phyloP scores from a whole-genome alignment of 129 eudicot genomes.

The Centaurea solstitialis region DNA sequence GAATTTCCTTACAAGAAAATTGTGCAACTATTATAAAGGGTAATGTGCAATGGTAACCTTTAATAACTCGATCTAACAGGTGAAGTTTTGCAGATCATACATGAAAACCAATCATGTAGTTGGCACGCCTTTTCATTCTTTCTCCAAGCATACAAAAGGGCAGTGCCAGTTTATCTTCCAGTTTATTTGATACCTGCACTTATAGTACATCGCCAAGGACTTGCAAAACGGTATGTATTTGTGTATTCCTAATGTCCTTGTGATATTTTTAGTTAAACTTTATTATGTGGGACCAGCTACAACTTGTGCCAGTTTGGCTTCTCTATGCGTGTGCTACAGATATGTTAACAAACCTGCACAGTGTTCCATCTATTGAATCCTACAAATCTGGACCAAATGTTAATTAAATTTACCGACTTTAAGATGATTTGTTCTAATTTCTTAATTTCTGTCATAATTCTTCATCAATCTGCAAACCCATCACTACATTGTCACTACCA shows the following conservation, averaged over 20 bases:
- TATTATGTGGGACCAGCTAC: not conserved
- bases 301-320: not conserved
- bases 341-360: not conserved
- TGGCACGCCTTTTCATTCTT: slow-evolving; percentile 81
- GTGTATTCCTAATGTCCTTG: slow-evolving; percentile 2
- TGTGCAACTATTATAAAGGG: not conserved
- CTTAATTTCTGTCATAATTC: not conserved
- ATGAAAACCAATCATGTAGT: slow-evolving; percentile 86
- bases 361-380: not conserved
- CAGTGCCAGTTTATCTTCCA: slow-evolving; percentile 96
- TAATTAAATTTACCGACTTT: not conserved
- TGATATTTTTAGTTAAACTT: not conserved
- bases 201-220: slow-evolving; percentile 95
- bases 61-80: not conserved
- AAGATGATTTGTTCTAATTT: too few species aligned
- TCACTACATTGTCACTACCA: too few species aligned
- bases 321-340: not conserved
- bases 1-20: not conserved
- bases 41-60: not conserved
- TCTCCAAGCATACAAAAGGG: slow-evolving; percentile 89
- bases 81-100: slow-evolving; percentile 66
- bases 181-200: slow-evolving; percentile 97
- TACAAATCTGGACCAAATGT: not conserved
- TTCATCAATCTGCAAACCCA: not conserved
- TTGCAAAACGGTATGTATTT: slow-evolving; percentile 57